Conservation (phyloP, 768 basidiomycete species). For the Psilocybe tampanensis region DNA sequence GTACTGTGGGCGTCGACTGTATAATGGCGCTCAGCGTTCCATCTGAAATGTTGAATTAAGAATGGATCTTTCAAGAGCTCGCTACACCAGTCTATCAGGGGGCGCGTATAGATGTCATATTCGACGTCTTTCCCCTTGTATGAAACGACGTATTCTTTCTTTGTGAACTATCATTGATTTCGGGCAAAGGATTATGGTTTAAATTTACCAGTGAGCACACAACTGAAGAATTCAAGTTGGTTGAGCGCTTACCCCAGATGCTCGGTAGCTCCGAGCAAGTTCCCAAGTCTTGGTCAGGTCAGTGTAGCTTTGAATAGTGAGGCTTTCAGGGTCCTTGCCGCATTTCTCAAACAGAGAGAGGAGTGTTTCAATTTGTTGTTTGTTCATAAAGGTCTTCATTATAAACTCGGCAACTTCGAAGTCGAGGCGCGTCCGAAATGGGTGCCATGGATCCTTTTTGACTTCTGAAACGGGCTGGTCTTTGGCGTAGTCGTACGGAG, state of each 20-base stretch:
- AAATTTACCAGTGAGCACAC: too few relatives aligned
- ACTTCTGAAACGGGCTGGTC: too few relatives aligned
- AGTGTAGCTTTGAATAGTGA: background rate
- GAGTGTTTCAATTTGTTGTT: background rate
- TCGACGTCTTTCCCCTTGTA: slow-evolving; percentile 7
- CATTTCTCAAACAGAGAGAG: background rate
- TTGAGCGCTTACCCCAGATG: background rate
- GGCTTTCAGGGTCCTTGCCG: background rate
- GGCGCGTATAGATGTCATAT: slow-evolving; percentile 7
- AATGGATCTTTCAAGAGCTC: slow-evolving; percentile 28
- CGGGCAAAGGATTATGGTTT: too few relatives aligned
- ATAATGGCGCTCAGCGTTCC: slow-evolving; percentile 20
- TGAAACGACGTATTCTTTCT: background rate
- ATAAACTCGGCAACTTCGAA: slow-evolving; percentile 27
- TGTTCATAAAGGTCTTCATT: slow-evolving; percentile 11
- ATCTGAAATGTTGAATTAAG: slow-evolving; percentile 21
- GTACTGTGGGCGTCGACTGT: slow-evolving; percentile 12
- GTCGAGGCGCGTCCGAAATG: slow-evolving; percentile 28
- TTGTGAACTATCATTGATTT: slow-evolving; percentile 16
- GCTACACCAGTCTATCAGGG: slow-evolving; percentile 13
- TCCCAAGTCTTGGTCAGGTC: slow-evolving; percentile 10
- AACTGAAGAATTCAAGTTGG: too few relatives aligned
- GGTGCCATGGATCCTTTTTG: slow-evolving; percentile 25
- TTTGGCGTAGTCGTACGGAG: background rate
- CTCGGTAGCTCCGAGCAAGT: background rate